Conservation (phyloP, 2,329 filamentous ascomycete genomes). For the Ophiostoma populinum region DNA sequence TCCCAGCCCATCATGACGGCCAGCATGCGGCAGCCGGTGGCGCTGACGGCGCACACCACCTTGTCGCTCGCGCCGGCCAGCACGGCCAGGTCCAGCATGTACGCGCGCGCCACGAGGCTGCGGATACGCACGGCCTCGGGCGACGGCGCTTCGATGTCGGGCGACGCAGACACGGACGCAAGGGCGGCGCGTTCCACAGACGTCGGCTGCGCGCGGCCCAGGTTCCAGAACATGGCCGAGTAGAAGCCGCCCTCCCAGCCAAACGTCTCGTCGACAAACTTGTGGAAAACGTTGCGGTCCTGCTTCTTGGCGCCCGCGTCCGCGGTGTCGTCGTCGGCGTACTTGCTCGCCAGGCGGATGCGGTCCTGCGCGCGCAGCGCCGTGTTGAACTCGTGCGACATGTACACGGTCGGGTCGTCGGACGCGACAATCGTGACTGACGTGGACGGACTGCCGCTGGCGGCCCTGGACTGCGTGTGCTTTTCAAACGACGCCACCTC, state of each 20-base stretch:
- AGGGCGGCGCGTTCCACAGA: slow-evolving; percentile 12
- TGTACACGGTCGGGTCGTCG: slow-evolving; percentile 63
- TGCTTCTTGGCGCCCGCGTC: neutral
- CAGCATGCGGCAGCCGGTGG: slow-evolving; percentile 53
- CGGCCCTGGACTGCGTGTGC: neutral
- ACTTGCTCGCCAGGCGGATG: slow-evolving; percentile 57
- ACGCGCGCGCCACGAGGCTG: slow-evolving; percentile 62
- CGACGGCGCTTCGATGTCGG: slow-evolving; percentile 17
- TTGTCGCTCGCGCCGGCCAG: slow-evolving; percentile 49
- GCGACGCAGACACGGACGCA: neutral
- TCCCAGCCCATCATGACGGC: slow-evolving; percentile 85
- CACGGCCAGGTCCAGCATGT: slow-evolving; percentile 65
- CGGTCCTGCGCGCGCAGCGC: slow-evolving; percentile 50
- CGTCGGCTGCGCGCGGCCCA: slow-evolving; percentile 35
- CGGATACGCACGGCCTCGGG: slow-evolving; percentile 47
- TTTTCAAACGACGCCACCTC: slow-evolving; percentile 31
- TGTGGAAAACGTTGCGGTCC: slow-evolving; percentile 29
- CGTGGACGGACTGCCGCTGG: neutral
- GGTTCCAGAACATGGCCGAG: slow-evolving; percentile 61
- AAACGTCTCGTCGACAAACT: slow-evolving; percentile 57
- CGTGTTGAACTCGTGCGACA: slow-evolving; percentile 41
- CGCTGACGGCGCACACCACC: slow-evolving; percentile 61
- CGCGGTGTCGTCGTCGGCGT: neutral
- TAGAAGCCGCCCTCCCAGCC: slow-evolving; percentile 88
- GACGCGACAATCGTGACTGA: slow-evolving; percentile 51